Evolutionary conservation across 1,139 yeast genomes (phyloP).

Genomic region (Blastobotrys arbuscula): DNA sequence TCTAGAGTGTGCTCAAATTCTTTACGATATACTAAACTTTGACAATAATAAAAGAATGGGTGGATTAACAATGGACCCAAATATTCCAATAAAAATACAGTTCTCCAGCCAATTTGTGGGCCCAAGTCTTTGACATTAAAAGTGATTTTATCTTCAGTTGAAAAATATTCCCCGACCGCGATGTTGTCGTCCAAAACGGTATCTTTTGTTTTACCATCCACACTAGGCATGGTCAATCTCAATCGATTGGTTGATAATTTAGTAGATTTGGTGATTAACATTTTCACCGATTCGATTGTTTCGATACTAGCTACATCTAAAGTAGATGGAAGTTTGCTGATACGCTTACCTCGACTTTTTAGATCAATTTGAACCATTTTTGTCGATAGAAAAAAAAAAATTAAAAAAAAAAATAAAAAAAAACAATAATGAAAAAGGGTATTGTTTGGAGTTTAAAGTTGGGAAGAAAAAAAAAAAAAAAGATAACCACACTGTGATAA

Average conservation of each 20-base stretch:
- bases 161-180: constrained; percentile 31
- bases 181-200: constrained; percentile 35
- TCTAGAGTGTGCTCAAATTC: constrained; percentile 41
- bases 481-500: neutral
- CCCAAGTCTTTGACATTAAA: constrained; percentile 79
- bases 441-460: too few species aligned
- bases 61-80: constrained; percentile 84
- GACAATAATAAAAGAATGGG: constrained; percentile 53
- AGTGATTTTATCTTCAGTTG: constrained; percentile 29
- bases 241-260: constrained; percentile 31
- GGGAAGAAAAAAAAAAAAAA: neutral
- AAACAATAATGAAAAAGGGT: neutral
- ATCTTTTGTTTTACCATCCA: constrained; percentile 35
- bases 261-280: constrained; percentile 27
- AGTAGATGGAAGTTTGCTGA: constrained; percentile 28
- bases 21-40: constrained; percentile 34
- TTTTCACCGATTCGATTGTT: constrained; percentile 24
- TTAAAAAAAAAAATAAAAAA: constrained; percentile 15
- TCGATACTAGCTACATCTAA: constrained; percentile 27
- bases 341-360: constrained; percentile 25
- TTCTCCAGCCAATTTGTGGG: constrained; percentile 87
- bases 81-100: constrained; percentile 82
- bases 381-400: neutral
- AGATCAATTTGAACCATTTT: constrained; percentile 26
- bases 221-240: constrained; percentile 32